phyloP scores from a whole-genome alignment of 257 asterid genomes.

The Buddleja alternifolia region DNA sequence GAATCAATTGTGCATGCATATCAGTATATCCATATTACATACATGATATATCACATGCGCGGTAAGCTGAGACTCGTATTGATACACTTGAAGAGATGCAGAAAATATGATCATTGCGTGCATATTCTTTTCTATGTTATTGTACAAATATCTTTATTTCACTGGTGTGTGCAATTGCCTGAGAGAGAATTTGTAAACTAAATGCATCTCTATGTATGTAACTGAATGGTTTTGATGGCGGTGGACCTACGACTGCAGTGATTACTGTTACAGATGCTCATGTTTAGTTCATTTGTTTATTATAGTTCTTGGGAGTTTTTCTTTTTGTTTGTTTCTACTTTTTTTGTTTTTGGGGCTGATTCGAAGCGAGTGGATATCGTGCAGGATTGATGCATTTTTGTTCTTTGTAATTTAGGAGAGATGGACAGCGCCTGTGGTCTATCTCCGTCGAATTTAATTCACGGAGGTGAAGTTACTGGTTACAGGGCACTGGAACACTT shows the following conservation, averaged over 20 bases:
- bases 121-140: constrained; percentile 2
- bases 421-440: constrained; percentile 54
- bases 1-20: not conserved
- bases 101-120: not conserved
- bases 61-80: not conserved
- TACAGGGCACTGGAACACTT: constrained; percentile 32
- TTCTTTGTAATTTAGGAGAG: constrained; percentile 30
- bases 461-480: constrained; percentile 42
- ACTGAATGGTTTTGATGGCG: constrained; percentile 14
- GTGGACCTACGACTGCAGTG: not conserved
- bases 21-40: not conserved
- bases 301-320: not conserved
- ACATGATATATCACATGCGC: not conserved
- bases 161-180: not conserved
- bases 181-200: not conserved
- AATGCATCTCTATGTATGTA: constrained; percentile 11
- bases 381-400: constrained; percentile 16
- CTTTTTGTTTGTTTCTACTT: not conserved
- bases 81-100: not conserved
- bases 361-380: constrained; percentile 11
- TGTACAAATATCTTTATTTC: not conserved
- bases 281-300: not conserved
- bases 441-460: constrained; percentile 46
- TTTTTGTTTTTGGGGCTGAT: constrained; percentile 21
- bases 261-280: not conserved